These are phyloP conservation scores for Backusella morwellensis DNA, from an alignment of 192 early-diverging fungal genomes.

Conservation along the genomic window DNA sequence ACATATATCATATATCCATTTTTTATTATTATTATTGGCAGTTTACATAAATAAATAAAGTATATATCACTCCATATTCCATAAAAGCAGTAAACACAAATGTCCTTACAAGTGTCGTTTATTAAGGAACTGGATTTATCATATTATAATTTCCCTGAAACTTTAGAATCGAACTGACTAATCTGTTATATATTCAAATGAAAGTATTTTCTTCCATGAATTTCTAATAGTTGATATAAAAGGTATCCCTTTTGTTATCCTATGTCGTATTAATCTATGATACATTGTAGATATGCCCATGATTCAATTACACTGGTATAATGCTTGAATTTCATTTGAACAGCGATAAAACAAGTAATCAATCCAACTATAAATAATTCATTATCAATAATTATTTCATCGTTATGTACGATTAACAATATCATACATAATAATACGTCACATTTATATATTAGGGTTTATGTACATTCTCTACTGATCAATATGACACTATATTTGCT, in stretches of 20 bases:
- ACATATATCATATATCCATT: background rate
- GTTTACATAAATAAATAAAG: background rate
- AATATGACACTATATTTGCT: too few relatives aligned
- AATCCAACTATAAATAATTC: background rate
- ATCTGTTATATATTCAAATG: background rate
- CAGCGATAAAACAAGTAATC: background rate
- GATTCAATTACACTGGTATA: background rate
- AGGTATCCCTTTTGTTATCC: background rate
- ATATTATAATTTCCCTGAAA: background rate
- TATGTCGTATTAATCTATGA: background rate
- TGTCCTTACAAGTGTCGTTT: too few relatives aligned
- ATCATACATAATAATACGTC: background rate
- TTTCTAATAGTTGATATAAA: background rate
- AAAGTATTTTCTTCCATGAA: background rate
- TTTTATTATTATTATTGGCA: background rate
- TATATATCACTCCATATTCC: background rate
- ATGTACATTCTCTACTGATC: background rate
- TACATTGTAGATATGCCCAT: background rate
- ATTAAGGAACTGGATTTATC: background rate
- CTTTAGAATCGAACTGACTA: background rate
- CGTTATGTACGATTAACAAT: background rate
- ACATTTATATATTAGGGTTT: background rate
- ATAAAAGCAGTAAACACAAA: background rate
- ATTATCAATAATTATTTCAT: background rate
- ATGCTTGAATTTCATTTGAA: background rate